Evolutionary conservation across 192 early-diverging fungal genomes (phyloP).

Genomic region (Entomortierella chlamydospora): DNA sequence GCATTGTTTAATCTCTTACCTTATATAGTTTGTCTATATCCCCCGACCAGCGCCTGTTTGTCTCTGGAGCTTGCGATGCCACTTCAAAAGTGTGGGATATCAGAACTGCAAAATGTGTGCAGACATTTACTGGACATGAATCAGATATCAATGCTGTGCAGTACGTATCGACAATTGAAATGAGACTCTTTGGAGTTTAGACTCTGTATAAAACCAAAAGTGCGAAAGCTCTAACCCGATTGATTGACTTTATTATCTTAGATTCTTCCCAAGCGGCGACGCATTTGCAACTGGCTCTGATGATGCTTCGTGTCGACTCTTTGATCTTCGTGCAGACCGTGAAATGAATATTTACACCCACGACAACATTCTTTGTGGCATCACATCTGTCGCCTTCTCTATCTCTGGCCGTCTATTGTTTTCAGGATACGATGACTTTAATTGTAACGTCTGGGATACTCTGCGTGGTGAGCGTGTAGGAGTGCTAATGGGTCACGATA

Average conservation of each 20-base stretch:
- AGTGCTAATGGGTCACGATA: conserved; percentile 94
- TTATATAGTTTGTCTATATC: conserved; percentile 81
- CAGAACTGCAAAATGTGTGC: conserved; percentile 93
- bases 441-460: conserved; percentile 99
- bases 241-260: conserved; percentile 30
- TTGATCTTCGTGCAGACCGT: conserved; percentile 97
- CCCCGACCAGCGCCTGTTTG: conserved; percentile 96
- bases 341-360: conserved; percentile 98
- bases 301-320: conserved; percentile 99
- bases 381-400: conserved; percentile 98
- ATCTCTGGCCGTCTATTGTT: conserved; percentile 96
- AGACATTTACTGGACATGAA: conserved; percentile 98
- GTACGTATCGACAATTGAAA: conserved; percentile 57
- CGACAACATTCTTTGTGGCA: conserved; percentile 98
- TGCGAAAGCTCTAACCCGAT: no score
- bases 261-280: conserved; percentile 99
- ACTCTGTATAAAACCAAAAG: no score
- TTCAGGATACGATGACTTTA: conserved; percentile 99
- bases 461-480: conserved; percentile 95
- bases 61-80: conserved; percentile 98
- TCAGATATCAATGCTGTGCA: conserved; percentile 99
- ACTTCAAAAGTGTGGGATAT: conserved; percentile 99
- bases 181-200: background rate
- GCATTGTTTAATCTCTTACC: background rate
- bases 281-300: conserved; percentile 98